phyloP scores from a whole-genome alignment of 2,329 filamentous ascomycete species.

The Cytospora mali region DNA sequence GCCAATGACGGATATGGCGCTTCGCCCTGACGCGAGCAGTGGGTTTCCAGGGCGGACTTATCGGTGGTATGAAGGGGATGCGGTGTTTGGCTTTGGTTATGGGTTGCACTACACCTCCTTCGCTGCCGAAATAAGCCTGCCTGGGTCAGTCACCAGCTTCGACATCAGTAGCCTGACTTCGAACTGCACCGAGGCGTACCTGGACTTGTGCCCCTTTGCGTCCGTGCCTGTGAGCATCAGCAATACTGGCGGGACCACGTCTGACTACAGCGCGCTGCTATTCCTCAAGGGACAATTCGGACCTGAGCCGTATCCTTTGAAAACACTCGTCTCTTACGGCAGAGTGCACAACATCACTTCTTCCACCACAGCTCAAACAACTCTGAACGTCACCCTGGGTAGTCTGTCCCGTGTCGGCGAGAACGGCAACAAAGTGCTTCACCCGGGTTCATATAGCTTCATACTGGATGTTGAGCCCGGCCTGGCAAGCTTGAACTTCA shows the following conservation, averaged over 20 bases:
- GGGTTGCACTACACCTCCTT: constrained; percentile 64
- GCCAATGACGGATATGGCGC: constrained; percentile 57
- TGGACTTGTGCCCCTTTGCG: constrained; percentile 47
- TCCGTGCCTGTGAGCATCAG: constrained; percentile 46
- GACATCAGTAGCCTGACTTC: constrained; percentile 42
- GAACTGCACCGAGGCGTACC: constrained; percentile 40
- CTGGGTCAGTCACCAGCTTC: constrained; percentile 30
- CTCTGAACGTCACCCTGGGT: constrained; percentile 49
- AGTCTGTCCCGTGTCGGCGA: constrained; percentile 53
- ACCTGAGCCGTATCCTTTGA: constrained; percentile 54
- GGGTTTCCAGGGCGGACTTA: constrained; percentile 56
- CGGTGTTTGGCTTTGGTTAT: constrained; percentile 56
- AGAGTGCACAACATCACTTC: constrained; percentile 45
- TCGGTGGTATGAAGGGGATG: constrained; percentile 56
- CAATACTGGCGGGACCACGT: constrained; percentile 50
- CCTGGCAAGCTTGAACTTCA: constrained; percentile 45
- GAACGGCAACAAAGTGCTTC: constrained; percentile 53
- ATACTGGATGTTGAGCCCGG: constrained; percentile 47
- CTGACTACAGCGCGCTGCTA: constrained; percentile 55
- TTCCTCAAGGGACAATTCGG: constrained; percentile 51
- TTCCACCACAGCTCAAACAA: constrained; percentile 36
- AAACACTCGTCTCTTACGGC: constrained; percentile 54
- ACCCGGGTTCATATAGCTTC: constrained; percentile 55
- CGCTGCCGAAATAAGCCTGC: constrained; percentile 32
- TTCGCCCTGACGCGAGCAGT: constrained; percentile 45